phyloP scores from a whole-genome alignment of 495 filamentous ascomycete species.

The Platismatia glauca region DNA sequence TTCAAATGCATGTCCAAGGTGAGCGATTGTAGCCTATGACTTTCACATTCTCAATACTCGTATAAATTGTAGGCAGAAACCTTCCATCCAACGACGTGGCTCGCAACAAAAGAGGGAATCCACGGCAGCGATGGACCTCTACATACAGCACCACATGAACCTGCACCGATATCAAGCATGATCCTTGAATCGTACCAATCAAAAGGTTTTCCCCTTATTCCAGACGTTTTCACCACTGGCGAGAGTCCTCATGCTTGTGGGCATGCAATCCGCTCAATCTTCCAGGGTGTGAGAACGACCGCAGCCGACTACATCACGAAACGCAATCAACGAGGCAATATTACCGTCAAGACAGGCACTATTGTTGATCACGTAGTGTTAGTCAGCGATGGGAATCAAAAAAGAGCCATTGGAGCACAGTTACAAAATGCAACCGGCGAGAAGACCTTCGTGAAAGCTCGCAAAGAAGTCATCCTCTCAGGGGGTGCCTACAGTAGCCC shows the following conservation, averaged over 20 bases:
- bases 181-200: conserved; percentile 30
- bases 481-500: background rate
- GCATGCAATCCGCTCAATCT: conserved; percentile 29
- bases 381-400: background rate
- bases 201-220: conserved; percentile 26
- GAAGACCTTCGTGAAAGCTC: background rate
- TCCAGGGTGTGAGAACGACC: conserved; percentile 29
- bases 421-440: conserved; percentile 1
- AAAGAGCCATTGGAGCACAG: conserved; percentile 3
- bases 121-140: conserved; percentile 28
- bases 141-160: conserved; percentile 26
- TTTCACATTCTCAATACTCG: background rate
- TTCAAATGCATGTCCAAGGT: conserved; percentile 35
- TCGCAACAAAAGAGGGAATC: background rate
- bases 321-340: background rate
- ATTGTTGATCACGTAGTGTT: conserved; percentile 4
- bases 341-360: background rate
- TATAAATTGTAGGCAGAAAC: background rate
- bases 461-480: background rate
- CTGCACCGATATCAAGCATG: conserved; percentile 29
- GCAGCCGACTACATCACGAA: conserved; percentile 27
- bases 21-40: conserved; percentile 3
- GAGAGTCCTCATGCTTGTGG: conserved; percentile 31
- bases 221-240: conserved; percentile 32
- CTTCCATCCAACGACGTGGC: background rate